Percentiles rank a stretch among this genome's conserved stretches.
Evolutionary conservation across 495 filamentous ascomycete species (phyloP).

Genomic region (Penicillium parvum): DNA sequence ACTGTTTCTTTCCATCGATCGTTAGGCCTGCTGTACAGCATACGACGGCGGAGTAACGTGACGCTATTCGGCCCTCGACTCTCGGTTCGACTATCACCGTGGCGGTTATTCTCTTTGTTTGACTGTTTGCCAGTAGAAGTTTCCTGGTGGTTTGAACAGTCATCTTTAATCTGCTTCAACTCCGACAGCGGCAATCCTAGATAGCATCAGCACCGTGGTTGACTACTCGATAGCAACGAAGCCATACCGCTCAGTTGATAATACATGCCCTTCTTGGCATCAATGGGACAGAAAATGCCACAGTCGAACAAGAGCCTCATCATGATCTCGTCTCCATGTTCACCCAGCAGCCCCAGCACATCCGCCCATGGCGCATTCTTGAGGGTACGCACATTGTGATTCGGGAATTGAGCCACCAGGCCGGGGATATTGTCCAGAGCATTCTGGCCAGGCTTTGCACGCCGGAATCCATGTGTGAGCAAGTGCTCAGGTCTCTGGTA

Average conservation of each 20-base stretch:
- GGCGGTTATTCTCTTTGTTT: not conserved
- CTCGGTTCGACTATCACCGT: not conserved
- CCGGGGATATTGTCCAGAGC: constrained; percentile 47
- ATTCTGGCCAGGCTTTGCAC: constrained; percentile 28
- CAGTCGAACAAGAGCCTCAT: constrained; percentile 72
- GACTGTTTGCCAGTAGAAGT: not conserved
- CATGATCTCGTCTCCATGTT: constrained; percentile 78
- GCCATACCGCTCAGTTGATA: constrained; percentile 74
- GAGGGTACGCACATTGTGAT: constrained; percentile 63
- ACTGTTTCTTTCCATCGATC: constrained; percentile 63
- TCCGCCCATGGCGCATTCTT: constrained; percentile 70
- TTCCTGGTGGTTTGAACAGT: not conserved
- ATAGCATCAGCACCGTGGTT: not conserved
- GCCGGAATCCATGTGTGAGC: constrained; percentile 72
- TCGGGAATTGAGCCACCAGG: constrained; percentile 54
- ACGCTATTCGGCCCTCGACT: constrained; percentile 54
- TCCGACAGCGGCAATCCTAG: constrained; percentile 48
- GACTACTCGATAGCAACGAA: not conserved
- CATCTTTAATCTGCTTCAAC: constrained; percentile 28
- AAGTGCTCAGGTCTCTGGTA: constrained; percentile 62
- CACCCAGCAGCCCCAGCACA: constrained; percentile 65
- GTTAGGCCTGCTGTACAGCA: constrained; percentile 75
- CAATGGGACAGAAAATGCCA: constrained; percentile 67
- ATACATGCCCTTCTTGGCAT: constrained; percentile 56
- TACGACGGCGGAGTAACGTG: constrained; percentile 73